Percentiles rank a stretch among this genome's conserved stretches.
phyloP scores from a whole-genome alignment of 2,329 filamentous ascomycete genomes.

The Penicillium fuscoglaucum region DNA sequence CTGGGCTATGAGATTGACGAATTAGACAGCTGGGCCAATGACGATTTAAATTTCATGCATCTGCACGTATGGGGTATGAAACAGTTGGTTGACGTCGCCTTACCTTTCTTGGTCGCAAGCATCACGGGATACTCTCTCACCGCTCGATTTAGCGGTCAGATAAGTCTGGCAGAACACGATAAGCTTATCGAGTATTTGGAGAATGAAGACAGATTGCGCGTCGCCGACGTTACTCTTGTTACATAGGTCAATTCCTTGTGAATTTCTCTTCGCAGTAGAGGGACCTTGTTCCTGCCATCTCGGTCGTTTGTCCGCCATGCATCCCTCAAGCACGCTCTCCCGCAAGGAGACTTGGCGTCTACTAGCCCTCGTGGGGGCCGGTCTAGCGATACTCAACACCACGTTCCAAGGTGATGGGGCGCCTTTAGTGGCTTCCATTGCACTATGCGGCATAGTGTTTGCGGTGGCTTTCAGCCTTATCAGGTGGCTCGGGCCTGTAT shows the following conservation, averaged over 20 bases:
- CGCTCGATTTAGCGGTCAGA: conserved; percentile 30
- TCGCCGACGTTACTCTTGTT: conserved; percentile 1
- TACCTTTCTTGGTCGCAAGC: conserved; percentile 23
- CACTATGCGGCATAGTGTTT: conserved; percentile 83
- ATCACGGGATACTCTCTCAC: conserved; percentile 21
- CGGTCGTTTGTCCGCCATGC: conserved; percentile 32
- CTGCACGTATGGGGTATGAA: conserved; percentile 24
- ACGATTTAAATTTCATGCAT: conserved; percentile 17
- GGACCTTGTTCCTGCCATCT: neutral
- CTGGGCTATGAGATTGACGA: conserved; percentile 2
- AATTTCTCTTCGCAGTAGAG: conserved; percentile 5
- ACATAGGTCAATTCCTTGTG: conserved; percentile 3
- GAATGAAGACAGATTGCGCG: conserved; percentile 36
- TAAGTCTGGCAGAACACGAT: conserved; percentile 21
- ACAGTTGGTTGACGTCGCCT: conserved; percentile 21
- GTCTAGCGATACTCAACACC: conserved; percentile 70
- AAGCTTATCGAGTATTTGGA: conserved; percentile 21
- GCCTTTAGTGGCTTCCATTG: conserved; percentile 82
- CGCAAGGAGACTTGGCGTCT: conserved; percentile 58
- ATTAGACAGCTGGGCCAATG: conserved; percentile 20
- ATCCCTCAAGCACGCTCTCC: conserved; percentile 44
- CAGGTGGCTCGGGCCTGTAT: conserved; percentile 86
- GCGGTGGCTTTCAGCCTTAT: conserved; percentile 80
- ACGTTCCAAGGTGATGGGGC: conserved; percentile 84
- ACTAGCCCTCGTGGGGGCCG: conserved; percentile 65